Conservation (phyloP, 257 asterid genomes). For the Orobanche coerulescens region DNA sequence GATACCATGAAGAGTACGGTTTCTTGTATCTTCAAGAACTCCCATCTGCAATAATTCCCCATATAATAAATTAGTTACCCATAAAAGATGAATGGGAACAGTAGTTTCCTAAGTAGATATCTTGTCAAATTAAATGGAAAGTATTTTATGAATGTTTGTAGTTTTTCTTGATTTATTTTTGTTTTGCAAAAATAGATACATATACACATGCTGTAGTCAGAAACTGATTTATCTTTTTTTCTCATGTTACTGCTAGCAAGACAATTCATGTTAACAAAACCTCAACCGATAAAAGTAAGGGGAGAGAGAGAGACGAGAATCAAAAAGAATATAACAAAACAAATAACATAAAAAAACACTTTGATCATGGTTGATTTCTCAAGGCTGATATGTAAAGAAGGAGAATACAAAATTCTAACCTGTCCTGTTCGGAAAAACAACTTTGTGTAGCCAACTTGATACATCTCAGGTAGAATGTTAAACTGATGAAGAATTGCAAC, state of each 20-base stretch:
- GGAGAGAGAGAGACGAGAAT: no score
- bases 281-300: no score
- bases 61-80: background rate
- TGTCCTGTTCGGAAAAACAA: slow-evolving; percentile 87
- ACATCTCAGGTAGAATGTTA: slow-evolving; percentile 81
- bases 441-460: slow-evolving; percentile 87
- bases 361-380: no score
- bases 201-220: background rate
- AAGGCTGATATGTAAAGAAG: no score
- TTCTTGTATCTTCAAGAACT: slow-evolving; percentile 80
- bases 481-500: slow-evolving; percentile 84
- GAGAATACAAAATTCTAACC: slow-evolving; percentile 30
- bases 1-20: slow-evolving; percentile 66
- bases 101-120: background rate
- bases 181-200: background rate
- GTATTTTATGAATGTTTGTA: background rate
- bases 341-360: no score
- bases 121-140: background rate
- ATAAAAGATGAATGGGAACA: slow-evolving; percentile 3
- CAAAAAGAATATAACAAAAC: no score
- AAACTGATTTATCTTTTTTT: background rate
- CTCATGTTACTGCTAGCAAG: background rate
- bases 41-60: slow-evolving; percentile 44
- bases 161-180: background rate
- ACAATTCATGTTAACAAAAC: background rate